Conservation (phyloP, 768 basidiomycete species). For the Serpula lacrymans region DNA sequence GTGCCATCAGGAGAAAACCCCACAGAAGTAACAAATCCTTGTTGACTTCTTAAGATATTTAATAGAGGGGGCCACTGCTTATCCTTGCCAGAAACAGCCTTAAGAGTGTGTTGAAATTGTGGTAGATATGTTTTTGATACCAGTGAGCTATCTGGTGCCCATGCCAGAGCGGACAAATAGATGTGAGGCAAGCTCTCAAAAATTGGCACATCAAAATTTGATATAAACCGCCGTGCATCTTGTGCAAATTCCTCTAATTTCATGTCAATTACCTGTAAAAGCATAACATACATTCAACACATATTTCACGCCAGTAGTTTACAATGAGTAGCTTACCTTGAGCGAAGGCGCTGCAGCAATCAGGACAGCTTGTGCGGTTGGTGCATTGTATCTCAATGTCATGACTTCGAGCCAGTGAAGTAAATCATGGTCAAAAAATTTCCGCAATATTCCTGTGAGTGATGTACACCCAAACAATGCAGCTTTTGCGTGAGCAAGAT, state of each 20-base stretch:
- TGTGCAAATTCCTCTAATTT: constrained; percentile 3
- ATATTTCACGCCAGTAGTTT: no score
- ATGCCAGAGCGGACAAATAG: constrained; percentile 22
- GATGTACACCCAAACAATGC: no score
- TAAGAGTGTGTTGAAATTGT: constrained; percentile 11
- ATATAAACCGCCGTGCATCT: constrained; percentile 4
- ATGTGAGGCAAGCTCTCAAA: no score
- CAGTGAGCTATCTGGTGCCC: constrained; percentile 14
- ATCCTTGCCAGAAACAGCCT: constrained; percentile 7
- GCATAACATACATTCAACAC: neutral
- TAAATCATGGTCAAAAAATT: constrained; percentile 20
- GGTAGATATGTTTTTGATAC: constrained; percentile 11
- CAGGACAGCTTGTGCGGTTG: no score
- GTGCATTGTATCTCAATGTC: constrained; percentile 18
- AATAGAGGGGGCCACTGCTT: constrained; percentile 14
- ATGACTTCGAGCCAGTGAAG: constrained; percentile 32
- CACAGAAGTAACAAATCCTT: no score
- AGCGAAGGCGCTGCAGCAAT: no score
- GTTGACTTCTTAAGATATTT: constrained; percentile 12
- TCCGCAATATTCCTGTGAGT: no score
- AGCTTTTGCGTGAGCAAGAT: no score
- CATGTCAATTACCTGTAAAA: constrained; percentile 16
- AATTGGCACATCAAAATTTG: constrained; percentile 7
- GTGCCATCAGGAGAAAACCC: no score
- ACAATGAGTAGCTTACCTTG: no score